phyloP scores from a whole-genome alignment of 805 yeast genomes.

The Danielia oregonensis region DNA sequence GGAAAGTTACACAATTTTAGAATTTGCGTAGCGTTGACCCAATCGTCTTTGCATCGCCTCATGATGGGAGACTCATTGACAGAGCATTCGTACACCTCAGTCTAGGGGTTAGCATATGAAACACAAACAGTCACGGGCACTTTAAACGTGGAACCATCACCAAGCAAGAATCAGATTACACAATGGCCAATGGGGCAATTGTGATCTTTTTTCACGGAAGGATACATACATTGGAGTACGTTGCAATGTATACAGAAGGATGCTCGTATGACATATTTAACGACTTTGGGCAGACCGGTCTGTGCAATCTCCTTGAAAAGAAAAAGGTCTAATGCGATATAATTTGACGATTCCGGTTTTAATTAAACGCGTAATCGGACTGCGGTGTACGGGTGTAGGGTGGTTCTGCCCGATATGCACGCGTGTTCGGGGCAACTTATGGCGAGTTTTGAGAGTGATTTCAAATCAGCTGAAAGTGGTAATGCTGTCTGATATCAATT shows the following conservation, averaged over 20 bases:
- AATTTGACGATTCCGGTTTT: conserved; percentile 17
- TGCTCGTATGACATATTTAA: conserved; percentile 27
- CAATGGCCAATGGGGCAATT: too few species aligned
- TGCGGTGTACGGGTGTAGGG: conserved; percentile 10
- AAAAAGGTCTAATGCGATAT: conserved; percentile 15
- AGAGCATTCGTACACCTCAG: conserved; percentile 69
- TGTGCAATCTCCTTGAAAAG: conserved; percentile 6
- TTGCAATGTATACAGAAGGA: conserved; percentile 42
- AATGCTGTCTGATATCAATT: too few species aligned
- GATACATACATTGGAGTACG: conserved; percentile 41
- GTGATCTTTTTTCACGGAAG: too few species aligned
- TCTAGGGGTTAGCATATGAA: conserved; percentile 21
- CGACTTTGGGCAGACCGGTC: conserved; percentile 5
- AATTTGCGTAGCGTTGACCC: conserved; percentile 97
- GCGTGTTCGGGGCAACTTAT: too few species aligned
- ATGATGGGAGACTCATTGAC: conserved; percentile 71
- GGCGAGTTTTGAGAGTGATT: too few species aligned
- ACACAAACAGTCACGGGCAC: background rate
- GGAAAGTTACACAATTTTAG: conserved; percentile 91
- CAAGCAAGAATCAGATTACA: too few species aligned
- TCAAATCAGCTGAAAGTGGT: too few species aligned
- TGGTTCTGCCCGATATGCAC: too few species aligned
- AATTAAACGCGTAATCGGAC: conserved; percentile 13
- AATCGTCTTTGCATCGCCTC: conserved; percentile 87
- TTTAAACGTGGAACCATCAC: too few species aligned